phyloP scores from a whole-genome alignment of 2,329 filamentous ascomycete genomes.

The Aspergillus piperis region DNA sequence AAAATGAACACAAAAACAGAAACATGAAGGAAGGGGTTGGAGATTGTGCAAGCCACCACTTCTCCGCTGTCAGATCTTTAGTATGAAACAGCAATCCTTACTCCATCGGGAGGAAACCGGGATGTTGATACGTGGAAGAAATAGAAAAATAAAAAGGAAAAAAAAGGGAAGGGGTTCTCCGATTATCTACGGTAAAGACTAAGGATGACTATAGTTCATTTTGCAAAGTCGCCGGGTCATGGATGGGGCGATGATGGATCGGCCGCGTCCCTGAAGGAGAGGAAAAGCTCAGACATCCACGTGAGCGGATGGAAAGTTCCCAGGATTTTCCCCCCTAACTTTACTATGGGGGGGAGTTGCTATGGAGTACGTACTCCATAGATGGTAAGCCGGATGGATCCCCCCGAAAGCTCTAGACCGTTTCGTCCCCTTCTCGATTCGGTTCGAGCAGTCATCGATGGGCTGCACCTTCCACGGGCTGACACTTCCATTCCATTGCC shows the following conservation, averaged over 20 bases:
- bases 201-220: background rate
- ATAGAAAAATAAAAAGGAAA: no score
- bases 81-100: slow-evolving; percentile 6
- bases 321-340: background rate
- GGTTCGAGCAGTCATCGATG: background rate
- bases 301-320: slow-evolving; percentile 4
- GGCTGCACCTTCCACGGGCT: slow-evolving; percentile 1
- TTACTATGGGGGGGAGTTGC: no score
- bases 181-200: no score
- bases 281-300: slow-evolving; percentile 16
- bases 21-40: slow-evolving; percentile 1
- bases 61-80: slow-evolving; percentile 29
- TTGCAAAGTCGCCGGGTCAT: slow-evolving; percentile 5
- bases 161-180: no score
- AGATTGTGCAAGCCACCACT: background rate
- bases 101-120: background rate
- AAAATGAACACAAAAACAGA: slow-evolving; percentile 18
- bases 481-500: background rate
- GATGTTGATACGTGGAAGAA: background rate
- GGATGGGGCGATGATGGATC: background rate
- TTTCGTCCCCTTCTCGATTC: background rate
- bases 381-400: background rate
- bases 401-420: slow-evolving; percentile 8
- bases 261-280: background rate
- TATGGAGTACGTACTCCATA: no score